phyloP scores from a whole-genome alignment of 176 grass and related monocot species.

The Lolium multiflorum region DNA sequence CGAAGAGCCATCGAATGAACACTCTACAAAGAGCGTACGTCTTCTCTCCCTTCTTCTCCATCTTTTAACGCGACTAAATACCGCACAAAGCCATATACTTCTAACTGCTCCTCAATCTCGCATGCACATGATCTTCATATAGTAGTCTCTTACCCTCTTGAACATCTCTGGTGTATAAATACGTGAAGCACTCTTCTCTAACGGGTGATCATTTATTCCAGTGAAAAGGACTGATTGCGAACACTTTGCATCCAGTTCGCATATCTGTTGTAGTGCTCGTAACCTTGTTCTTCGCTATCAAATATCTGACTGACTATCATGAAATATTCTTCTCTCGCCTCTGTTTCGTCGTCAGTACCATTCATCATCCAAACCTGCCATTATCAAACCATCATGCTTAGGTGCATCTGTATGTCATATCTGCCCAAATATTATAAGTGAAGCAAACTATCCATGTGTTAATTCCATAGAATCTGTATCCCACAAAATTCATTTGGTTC shows the following conservation, averaged over 20 bases:
- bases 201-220: not conserved
- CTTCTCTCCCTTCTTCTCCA: not conserved
- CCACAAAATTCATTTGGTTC: too few relatives aligned
- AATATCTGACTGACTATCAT: too few relatives aligned
- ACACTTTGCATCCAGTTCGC: slow-evolving; percentile 7
- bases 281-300: too few relatives aligned
- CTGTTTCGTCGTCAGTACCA: too few relatives aligned
- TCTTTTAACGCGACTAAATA: not conserved
- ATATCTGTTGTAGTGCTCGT: too few relatives aligned
- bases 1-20: not conserved
- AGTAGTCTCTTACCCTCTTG: not conserved
- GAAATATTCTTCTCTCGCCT: too few relatives aligned
- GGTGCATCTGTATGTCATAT: too few relatives aligned
- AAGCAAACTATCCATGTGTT: too few relatives aligned
- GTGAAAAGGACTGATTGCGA: slow-evolving; percentile 15
- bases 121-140: not conserved
- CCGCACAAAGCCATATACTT: not conserved
- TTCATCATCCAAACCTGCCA: too few relatives aligned
- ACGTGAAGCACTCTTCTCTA: slow-evolving; percentile 17
- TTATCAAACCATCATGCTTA: too few relatives aligned
- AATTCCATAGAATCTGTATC: too few relatives aligned
- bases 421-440: too few relatives aligned
- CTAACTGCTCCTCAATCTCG: slow-evolving; percentile 2
- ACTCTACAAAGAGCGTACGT: not conserved
- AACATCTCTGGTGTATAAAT: slow-evolving; percentile 40